These are phyloP conservation scores for Apiospora aurea DNA, from an alignment of 2,329 filamentous ascomycete genomes.

Conservation along the genomic window DNA sequence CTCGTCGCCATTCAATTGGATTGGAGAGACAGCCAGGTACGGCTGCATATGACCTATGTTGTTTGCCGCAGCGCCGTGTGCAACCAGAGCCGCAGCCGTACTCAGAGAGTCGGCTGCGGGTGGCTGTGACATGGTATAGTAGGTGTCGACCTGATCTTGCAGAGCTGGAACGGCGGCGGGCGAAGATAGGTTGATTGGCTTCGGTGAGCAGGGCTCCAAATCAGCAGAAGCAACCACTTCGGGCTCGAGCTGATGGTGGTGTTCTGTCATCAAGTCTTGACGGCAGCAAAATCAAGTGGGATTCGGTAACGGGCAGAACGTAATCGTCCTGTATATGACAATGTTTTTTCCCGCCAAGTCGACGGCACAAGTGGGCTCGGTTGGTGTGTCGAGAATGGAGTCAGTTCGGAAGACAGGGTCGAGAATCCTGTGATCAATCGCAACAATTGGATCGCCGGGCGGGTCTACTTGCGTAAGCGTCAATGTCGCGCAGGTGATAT, in stretches of 20 bases:
- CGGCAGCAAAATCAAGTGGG: neutral
- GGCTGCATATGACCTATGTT: slow-evolving; percentile 2
- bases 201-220: slow-evolving; percentile 59
- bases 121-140: slow-evolving; percentile 51
- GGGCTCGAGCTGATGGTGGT: slow-evolving; percentile 41
- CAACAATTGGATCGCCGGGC: neutral
- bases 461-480: slow-evolving; percentile 18
- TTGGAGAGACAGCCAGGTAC: slow-evolving; percentile 11
- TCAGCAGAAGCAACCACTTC: slow-evolving; percentile 60
- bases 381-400: slow-evolving; percentile 19
- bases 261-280: slow-evolving; percentile 52
- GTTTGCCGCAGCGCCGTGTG: slow-evolving; percentile 20
- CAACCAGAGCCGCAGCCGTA: slow-evolving; percentile 26
- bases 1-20: slow-evolving; percentile 36
- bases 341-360: slow-evolving; percentile 1
- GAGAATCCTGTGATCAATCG: slow-evolving; percentile 1
- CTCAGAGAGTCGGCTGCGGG: slow-evolving; percentile 36
- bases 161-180: slow-evolving; percentile 57
- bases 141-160: slow-evolving; percentile 59
- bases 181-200: slow-evolving; percentile 54
- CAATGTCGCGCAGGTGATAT: slow-evolving; percentile 11
- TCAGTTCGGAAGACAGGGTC: slow-evolving; percentile 3
- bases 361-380: slow-evolving; percentile 9
- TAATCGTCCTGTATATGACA: neutral
- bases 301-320: slow-evolving; percentile 3